Percentiles rank a stretch among this genome's conserved stretches.
phyloP scores from a whole-genome alignment of 495 filamentous ascomycete genomes.

The Thozetella sp. region DNA sequence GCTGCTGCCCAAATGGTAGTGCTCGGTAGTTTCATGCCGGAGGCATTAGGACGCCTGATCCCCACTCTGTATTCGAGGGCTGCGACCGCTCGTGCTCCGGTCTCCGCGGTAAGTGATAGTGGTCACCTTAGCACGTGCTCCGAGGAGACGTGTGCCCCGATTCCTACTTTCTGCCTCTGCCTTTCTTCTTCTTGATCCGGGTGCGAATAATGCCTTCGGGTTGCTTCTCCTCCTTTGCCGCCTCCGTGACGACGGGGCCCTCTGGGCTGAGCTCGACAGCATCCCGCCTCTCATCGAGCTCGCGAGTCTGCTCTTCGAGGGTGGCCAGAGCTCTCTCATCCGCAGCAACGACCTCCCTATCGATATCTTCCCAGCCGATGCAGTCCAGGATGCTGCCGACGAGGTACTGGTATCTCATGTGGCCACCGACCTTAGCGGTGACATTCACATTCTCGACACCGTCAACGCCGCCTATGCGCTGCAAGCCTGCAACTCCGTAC shows the following conservation, averaged over 20 bases:
- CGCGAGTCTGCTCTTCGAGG: slow-evolving; percentile 19
- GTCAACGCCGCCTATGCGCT: slow-evolving; percentile 51
- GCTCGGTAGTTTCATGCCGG: too few relatives aligned
- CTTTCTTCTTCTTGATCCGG: slow-evolving; percentile 17
- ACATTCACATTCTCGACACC: slow-evolving; percentile 62
- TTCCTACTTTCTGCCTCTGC: slow-evolving; percentile 17
- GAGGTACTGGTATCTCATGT: slow-evolving; percentile 56
- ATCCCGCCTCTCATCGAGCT: slow-evolving; percentile 24
- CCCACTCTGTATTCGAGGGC: too few relatives aligned
- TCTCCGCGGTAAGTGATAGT: not conserved
- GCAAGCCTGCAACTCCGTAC: slow-evolving; percentile 59
- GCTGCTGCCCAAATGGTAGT: too few relatives aligned
- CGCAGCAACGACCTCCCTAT: slow-evolving; percentile 38
- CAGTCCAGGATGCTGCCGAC: slow-evolving; percentile 54
- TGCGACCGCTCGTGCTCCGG: too few relatives aligned
- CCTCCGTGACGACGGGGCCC: slow-evolving; percentile 2
- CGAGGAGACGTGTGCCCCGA: not conserved
- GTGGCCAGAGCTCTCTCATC: slow-evolving; percentile 33
- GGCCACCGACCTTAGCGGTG: slow-evolving; percentile 52
- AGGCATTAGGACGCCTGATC: too few relatives aligned
- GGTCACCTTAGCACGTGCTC: not conserved
- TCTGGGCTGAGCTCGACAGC: slow-evolving; percentile 8
- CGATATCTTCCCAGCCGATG: slow-evolving; percentile 59
- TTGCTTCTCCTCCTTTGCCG: slow-evolving; percentile 9
- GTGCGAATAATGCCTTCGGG: not conserved